Evolutionary conservation across 208 protist species (phyloP).

Genomic region (Novymonas esmeraldas): DNA sequence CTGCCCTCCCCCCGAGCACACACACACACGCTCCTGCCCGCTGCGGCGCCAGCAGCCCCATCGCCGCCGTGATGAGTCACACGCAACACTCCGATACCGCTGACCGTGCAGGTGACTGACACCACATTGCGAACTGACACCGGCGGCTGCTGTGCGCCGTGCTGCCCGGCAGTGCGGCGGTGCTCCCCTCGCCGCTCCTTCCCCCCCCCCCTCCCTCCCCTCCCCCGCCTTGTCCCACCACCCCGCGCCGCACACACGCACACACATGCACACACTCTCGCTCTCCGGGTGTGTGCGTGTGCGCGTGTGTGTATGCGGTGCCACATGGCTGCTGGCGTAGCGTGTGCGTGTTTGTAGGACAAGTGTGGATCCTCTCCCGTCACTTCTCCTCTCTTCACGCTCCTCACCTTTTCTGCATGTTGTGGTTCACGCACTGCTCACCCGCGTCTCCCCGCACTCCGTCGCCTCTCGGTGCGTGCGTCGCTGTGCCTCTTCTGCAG

Average conservation of each 20-base stretch:
- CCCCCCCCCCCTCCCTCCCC: neutral
- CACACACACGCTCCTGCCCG: neutral
- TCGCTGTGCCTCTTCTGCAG: too few relatives aligned
- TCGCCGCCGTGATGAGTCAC: slow-evolving; percentile 27
- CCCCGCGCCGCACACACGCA: too few relatives aligned
- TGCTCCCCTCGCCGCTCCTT: neutral
- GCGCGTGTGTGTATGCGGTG: neutral
- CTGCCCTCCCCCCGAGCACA: neutral
- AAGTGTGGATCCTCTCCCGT: too few relatives aligned
- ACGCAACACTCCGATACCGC: slow-evolving; percentile 42
- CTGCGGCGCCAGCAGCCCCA: slow-evolving; percentile 1
- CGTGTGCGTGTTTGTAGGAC: neutral
- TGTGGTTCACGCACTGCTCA: too few relatives aligned
- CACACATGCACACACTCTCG: neutral
- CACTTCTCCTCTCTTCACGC: too few relatives aligned
- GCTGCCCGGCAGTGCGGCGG: neutral
- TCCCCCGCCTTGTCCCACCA: neutral
- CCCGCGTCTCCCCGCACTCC: too few relatives aligned
- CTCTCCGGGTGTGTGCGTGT: neutral
- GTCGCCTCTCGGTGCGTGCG: too few relatives aligned
- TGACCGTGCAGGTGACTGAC: slow-evolving; percentile 31
- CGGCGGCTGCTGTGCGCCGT: neutral
- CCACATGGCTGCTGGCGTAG: neutral
- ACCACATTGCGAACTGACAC: slow-evolving; percentile 21
- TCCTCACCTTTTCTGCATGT: too few relatives aligned